These are phyloP conservation scores for Erodium moschatum DNA, from an alignment of 441 rosid species.

Conservation along the genomic window DNA sequence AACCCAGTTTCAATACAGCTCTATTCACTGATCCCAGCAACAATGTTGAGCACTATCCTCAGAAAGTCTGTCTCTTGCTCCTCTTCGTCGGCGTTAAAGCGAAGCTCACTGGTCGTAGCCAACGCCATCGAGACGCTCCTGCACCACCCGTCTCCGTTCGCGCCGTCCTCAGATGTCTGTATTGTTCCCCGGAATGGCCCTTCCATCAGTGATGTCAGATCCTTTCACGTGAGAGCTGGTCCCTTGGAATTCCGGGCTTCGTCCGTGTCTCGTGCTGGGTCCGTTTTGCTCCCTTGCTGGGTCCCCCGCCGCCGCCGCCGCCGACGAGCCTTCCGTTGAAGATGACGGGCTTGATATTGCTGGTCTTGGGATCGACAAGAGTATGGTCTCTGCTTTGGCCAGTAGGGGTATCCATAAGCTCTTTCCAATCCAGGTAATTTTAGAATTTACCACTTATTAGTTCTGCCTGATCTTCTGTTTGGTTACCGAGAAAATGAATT, in stretches of 20 bases:
- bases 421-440: not conserved
- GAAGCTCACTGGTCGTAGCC: not conserved
- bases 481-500: not conserved
- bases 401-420: not conserved
- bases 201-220: not conserved
- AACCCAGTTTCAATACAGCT: too few relatives aligned
- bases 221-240: not conserved
- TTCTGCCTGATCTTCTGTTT: not conserved
- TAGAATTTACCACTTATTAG: too few relatives aligned
- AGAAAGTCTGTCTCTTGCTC: not conserved
- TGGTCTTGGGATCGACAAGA: constrained; percentile 3
- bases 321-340: not conserved
- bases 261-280: not conserved
- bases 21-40: not conserved
- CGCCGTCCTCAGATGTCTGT: not conserved
- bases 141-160: not conserved
- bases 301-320: not conserved
- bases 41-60: not conserved
- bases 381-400: not conserved
- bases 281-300: too few relatives aligned
- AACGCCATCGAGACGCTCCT: not conserved
- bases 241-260: not conserved
- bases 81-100: not conserved
- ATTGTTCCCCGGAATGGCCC: not conserved
- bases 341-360: constrained; percentile 1